Percentiles rank a stretch among this genome's conserved stretches.
These are phyloP conservation scores for Tephrocybe sp. DNA, from an alignment of 768 basidiomycete species.

Conservation along the genomic window DNA sequence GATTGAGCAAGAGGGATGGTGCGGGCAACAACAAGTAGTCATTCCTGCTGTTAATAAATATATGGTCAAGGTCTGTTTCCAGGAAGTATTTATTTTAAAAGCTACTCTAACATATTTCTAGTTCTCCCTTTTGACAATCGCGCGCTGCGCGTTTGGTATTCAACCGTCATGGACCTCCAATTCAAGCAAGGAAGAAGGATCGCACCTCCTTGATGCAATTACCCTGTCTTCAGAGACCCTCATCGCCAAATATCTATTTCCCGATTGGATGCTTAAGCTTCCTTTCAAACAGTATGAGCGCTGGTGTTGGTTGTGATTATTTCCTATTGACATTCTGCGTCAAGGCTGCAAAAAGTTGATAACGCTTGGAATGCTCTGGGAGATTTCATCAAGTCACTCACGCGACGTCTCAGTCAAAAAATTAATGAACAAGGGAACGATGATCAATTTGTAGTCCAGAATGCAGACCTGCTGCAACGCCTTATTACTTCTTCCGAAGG, in stretches of 20 bases:
- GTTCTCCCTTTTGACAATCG: slow-evolving; percentile 23
- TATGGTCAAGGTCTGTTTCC: slow-evolving; percentile 22
- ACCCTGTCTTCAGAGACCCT: slow-evolving; percentile 15
- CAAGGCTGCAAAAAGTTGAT: slow-evolving; percentile 18
- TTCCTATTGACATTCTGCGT: background rate
- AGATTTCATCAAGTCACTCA: background rate
- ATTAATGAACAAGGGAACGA: background rate
- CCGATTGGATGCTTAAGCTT: slow-evolving; percentile 23
- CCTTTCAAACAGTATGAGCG: slow-evolving; percentile 21
- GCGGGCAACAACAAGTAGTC: slow-evolving; percentile 7
- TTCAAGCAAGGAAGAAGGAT: slow-evolving; percentile 1
- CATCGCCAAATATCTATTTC: slow-evolving; percentile 17
- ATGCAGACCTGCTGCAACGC: slow-evolving; percentile 17
- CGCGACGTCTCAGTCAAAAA: slow-evolving; percentile 11
- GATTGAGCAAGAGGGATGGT: slow-evolving; percentile 25
- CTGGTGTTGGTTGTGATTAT: background rate
- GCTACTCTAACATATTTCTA: slow-evolving; percentile 1
- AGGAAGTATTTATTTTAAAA: too few species aligned
- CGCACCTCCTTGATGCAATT: slow-evolving; percentile 9
- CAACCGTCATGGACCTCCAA: slow-evolving; percentile 15
- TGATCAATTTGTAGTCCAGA: background rate
- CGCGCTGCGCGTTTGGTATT: slow-evolving; percentile 25
- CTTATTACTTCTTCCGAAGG: slow-evolving; percentile 18
- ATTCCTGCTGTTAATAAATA: slow-evolving; percentile 19
- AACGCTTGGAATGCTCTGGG: background rate